Percentiles rank a stretch among this genome's conserved stretches.
These are phyloP conservation scores for Trametes polyzona DNA, from an alignment of 1,284 basidiomycete genomes.

Conservation along the genomic window DNA sequence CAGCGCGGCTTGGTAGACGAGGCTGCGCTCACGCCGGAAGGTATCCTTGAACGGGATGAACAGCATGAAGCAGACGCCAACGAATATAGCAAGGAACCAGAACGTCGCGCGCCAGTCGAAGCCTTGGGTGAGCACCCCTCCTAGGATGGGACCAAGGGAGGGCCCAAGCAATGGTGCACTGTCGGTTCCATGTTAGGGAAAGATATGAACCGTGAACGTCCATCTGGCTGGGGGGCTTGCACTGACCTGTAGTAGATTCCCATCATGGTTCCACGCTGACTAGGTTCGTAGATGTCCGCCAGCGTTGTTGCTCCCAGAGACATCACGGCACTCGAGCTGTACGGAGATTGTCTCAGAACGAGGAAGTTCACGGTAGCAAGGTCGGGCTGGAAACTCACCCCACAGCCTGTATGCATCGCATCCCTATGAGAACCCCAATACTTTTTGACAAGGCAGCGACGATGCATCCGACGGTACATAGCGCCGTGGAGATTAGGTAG, in stretches of 20 bases:
- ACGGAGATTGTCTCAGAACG: too few relatives aligned
- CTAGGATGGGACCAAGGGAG: conserved; percentile 72
- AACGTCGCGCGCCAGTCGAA: conserved; percentile 82
- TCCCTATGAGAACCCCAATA: conserved; percentile 72
- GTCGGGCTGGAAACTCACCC: conserved; percentile 46
- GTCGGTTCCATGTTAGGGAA: too few relatives aligned
- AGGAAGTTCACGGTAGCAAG: too few relatives aligned
- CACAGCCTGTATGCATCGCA: conserved; percentile 70
- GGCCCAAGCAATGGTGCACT: conserved; percentile 49
- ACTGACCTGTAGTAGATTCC: conserved; percentile 65
- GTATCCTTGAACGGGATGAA: conserved; percentile 83
- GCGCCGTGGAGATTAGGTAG: conserved; percentile 62
- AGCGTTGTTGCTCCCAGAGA: conserved; percentile 82
- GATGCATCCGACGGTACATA: conserved; percentile 66
- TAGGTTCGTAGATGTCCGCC: conserved; percentile 80
- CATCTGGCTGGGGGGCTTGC: neutral
- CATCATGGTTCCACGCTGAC: conserved; percentile 80
- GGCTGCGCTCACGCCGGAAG: conserved; percentile 79
- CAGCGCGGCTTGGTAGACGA: conserved; percentile 72
- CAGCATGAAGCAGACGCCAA: conserved; percentile 55
- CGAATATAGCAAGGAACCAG: conserved; percentile 77
- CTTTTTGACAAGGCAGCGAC: conserved; percentile 68
- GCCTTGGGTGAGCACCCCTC: conserved; percentile 69
- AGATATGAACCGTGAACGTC: neutral
- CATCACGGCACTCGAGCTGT: conserved; percentile 72